Evolutionary conservation across 805 yeast genomes (phyloP).

Genomic region (Saccharomycopsis vini): DNA sequence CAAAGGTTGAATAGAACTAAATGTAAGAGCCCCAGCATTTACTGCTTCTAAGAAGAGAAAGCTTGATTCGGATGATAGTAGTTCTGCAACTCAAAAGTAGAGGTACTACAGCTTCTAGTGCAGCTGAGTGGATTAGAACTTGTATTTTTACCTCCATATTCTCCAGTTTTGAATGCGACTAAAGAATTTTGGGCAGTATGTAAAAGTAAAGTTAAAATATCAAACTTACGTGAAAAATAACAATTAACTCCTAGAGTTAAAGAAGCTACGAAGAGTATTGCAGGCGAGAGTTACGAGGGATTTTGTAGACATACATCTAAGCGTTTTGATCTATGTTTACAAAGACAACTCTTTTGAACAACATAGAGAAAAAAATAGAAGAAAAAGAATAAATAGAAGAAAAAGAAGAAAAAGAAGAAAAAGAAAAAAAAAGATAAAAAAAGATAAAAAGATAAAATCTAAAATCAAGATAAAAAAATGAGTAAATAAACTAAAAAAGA

Average conservation of each 20-base stretch:
- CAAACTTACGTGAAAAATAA: neutral
- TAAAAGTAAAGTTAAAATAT: conserved; percentile 1
- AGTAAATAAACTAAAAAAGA: no score
- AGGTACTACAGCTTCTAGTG: neutral
- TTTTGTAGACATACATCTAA: neutral
- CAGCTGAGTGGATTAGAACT: neutral
- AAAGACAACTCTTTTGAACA: neutral
- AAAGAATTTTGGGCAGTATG: neutral
- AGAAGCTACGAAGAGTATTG: neutral
- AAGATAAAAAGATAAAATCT: no score
- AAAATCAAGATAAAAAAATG: no score
- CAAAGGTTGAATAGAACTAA: conserved; percentile 1
- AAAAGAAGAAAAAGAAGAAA: no score
- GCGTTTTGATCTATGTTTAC: neutral
- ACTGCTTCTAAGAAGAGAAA: neutral
- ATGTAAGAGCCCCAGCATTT: neutral
- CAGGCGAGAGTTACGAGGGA: neutral
- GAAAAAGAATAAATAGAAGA: no score
- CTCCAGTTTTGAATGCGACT: neutral
- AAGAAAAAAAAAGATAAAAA: no score
- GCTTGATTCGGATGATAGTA: neutral
- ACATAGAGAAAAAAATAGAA: no score
- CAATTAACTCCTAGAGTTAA: conserved; percentile 1
- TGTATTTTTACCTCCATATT: conserved; percentile 1
- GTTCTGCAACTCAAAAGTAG: neutral